Conservation (phyloP, 768 basidiomycete genomes). For the Boletus rex-veris region DNA sequence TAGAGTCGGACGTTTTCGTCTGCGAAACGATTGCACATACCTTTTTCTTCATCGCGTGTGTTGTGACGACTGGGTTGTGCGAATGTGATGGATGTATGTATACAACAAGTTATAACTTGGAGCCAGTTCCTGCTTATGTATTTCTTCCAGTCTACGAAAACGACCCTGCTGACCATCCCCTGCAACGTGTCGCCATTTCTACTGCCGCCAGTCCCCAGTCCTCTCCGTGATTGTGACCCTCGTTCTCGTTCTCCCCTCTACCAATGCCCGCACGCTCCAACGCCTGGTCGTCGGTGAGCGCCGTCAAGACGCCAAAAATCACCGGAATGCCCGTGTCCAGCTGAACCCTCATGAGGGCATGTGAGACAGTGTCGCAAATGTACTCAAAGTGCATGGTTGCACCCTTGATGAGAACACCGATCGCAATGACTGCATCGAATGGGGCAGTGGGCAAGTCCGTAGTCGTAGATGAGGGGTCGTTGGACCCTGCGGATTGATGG, state of each 20-base stretch:
- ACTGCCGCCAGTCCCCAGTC: conserved; percentile 98
- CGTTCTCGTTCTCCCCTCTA: conserved; percentile 54
- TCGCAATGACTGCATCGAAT: conserved; percentile 95
- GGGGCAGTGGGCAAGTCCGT: conserved; percentile 52
- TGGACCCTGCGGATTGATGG: conserved; percentile 36
- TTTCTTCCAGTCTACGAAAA: conserved; percentile 34
- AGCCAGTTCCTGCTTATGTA: background rate
- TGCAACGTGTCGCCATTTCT: conserved; percentile 75
- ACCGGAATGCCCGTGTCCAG: conserved; percentile 92
- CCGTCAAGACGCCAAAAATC: conserved; percentile 95
- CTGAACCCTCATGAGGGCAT: conserved; percentile 92
- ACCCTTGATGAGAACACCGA: conserved; percentile 98
- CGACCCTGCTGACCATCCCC: conserved; percentile 67
- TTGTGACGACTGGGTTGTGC: background rate
- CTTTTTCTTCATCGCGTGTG: conserved; percentile 32
- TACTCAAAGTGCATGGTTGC: conserved; percentile 99
- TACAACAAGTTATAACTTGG: background rate
- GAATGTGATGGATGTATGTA: background rate
- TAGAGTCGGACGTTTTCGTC: background rate
- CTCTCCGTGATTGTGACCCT: conserved; percentile 96
- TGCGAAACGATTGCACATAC: conserved; percentile 7
- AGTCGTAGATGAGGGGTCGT: conserved; percentile 23
- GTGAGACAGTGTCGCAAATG: conserved; percentile 90
- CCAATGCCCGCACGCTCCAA: conserved; percentile 91
- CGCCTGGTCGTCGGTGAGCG: conserved; percentile 90